A percentile compares a stretch with the other conserved stretches of the same genome.
These are phyloP conservation scores for Leucoagaricus sp. DNA, from an alignment of 1,284 basidiomycete genomes.

Conservation along the genomic window DNA sequence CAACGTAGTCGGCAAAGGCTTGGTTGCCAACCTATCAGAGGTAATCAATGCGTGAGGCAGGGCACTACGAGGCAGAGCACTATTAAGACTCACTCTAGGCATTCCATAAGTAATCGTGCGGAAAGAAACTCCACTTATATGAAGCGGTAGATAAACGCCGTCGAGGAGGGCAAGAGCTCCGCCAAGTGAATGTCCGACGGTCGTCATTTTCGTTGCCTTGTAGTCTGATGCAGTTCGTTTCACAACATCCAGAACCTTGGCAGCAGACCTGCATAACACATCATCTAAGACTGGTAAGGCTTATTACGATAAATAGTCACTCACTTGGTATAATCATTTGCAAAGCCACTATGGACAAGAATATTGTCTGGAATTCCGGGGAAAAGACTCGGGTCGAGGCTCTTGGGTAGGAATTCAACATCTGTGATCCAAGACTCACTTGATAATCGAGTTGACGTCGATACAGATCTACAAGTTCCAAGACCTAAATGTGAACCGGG, in stretches of 20 bases:
- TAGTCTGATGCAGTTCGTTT: conserved; percentile 40
- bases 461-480: neutral
- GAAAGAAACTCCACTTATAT: conserved; percentile 34
- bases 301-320: neutral
- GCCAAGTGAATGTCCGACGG: conserved; percentile 58
- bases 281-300: neutral
- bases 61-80: neutral
- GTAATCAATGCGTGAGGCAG: too few species aligned
- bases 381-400: conserved; percentile 52
- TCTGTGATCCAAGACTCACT: conserved; percentile 60
- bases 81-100: conserved; percentile 52
- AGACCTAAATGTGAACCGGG: conserved; percentile 43
- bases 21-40: conserved; percentile 59
- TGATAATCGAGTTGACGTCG: conserved; percentile 1
- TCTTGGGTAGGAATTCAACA: conserved; percentile 41
- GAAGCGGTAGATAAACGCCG: conserved; percentile 36
- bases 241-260: conserved; percentile 47
- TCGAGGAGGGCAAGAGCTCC: conserved; percentile 55
- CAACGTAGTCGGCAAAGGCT: conserved; percentile 60
- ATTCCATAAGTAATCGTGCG: conserved; percentile 49
- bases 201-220: conserved; percentile 42
- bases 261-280: conserved; percentile 48
- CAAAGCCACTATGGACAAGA: conserved; percentile 62
- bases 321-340: conserved; percentile 51
- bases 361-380: conserved; percentile 52